Percentiles rank a stretch among this genome's conserved stretches.
phyloP scores from a whole-genome alignment of 257 asterid species.

The Solanum pimpinellifolium region DNA sequence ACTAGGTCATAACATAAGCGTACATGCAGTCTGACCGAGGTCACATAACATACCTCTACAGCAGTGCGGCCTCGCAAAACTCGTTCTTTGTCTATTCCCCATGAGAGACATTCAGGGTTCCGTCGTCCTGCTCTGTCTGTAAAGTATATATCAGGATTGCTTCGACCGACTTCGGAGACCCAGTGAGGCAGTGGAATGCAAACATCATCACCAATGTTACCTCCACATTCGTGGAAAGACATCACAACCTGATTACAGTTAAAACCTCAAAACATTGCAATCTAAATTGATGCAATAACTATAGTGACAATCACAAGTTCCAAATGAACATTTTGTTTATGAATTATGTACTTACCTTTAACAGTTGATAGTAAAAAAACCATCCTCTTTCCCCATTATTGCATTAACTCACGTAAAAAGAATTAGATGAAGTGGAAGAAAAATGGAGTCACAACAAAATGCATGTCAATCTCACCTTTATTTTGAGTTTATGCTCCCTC shows the following conservation, averaged over 20 bases:
- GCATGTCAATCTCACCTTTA: conserved; percentile 47
- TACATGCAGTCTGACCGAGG: not conserved
- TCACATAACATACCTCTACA: conserved; percentile 52
- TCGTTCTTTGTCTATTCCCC: conserved; percentile 95
- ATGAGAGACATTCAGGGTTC: conserved; percentile 81
- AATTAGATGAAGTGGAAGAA: not conserved
- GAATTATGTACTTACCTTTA: not conserved
- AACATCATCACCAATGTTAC: conserved; percentile 68
- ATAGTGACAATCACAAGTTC: not conserved
- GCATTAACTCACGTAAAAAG: not conserved
- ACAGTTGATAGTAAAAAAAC: not conserved
- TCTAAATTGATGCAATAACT: not conserved
- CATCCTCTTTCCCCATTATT: not conserved
- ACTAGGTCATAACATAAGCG: not conserved
- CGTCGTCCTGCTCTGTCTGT: conserved; percentile 83
- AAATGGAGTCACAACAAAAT: not conserved
- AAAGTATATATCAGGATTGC: conserved; percentile 86
- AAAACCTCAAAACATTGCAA: conserved; percentile 25
- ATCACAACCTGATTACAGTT: conserved; percentile 80
- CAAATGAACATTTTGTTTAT: not conserved
- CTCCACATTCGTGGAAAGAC: conserved; percentile 89
- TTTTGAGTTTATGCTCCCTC: conserved; percentile 68
- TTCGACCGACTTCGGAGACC: conserved; percentile 77
- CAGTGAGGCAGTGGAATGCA: conserved; percentile 77
- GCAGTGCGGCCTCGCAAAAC: conserved; percentile 89